These are phyloP conservation scores for Yarrowia phangngaensis DNA, from an alignment of 805 yeast species.

Conservation along the genomic window DNA sequence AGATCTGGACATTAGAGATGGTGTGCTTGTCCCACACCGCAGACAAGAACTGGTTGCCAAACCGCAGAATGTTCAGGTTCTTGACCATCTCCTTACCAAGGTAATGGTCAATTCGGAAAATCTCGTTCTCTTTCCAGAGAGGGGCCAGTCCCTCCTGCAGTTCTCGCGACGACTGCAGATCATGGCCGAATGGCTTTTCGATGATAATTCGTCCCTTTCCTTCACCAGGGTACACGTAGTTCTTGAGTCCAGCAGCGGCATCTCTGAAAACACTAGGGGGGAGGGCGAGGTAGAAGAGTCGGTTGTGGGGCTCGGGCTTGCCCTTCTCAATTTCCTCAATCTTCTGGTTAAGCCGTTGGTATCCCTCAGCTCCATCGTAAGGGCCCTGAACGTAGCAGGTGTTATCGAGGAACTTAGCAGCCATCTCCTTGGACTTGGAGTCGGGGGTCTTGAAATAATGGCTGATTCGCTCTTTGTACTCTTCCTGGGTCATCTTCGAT, in stretches of 20 bases:
- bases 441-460: constrained; percentile 58
- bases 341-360: constrained; percentile 49
- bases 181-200: constrained; percentile 97
- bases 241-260: constrained; percentile 72
- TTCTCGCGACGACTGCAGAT: constrained; percentile 70
- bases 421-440: constrained; percentile 41
- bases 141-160: constrained; percentile 78
- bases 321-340: constrained; percentile 60
- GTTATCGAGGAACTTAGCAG: constrained; percentile 61
- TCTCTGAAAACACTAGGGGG: constrained; percentile 88
- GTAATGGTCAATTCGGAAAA: constrained; percentile 95
- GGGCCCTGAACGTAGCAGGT: constrained; percentile 70
- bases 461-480: constrained; percentile 62
- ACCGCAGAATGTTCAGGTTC: constrained; percentile 81
- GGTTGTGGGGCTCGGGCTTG: constrained; percentile 53
- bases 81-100: constrained; percentile 98
- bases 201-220: constrained; percentile 81
- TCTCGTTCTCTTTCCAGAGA: constrained; percentile 82
- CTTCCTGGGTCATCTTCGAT: constrained; percentile 63
- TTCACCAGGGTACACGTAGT: constrained; percentile 56
- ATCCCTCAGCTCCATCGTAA: constrained; percentile 80
- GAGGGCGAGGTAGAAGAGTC: constrained; percentile 86
- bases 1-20: constrained; percentile 76
- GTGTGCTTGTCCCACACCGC: constrained; percentile 86
- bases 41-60: constrained; percentile 81